Conservation (phyloP, 768 basidiomycete species). For the Psilocybe tampanensis region DNA sequence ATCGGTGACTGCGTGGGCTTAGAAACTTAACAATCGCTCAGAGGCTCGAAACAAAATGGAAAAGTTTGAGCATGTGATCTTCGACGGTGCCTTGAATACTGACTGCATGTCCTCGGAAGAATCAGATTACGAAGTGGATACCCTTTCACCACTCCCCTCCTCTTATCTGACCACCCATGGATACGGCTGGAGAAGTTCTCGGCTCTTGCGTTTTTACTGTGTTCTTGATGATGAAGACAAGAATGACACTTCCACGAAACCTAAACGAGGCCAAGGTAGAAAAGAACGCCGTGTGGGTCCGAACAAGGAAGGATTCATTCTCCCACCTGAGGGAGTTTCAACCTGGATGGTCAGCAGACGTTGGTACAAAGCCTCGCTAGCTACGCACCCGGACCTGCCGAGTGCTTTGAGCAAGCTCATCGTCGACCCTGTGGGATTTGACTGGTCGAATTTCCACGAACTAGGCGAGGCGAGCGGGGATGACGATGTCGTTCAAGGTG, state of each 20-base stretch:
- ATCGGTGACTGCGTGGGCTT: conserved; percentile 16
- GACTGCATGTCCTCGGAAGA: conserved; percentile 87
- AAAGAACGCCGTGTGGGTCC: conserved; percentile 56
- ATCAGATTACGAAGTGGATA: conserved; percentile 54
- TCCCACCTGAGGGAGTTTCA: conserved; percentile 67
- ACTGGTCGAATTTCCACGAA: conserved; percentile 48
- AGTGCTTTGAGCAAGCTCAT: conserved; percentile 45
- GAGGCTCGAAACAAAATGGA: conserved; percentile 56
- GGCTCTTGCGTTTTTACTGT: conserved; percentile 61
- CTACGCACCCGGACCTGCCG: conserved; percentile 49
- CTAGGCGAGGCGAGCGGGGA: conserved; percentile 64
- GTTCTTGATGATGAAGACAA: conserved; percentile 61
- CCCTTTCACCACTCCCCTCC: conserved; percentile 25
- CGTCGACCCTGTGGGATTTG: conserved; percentile 47
- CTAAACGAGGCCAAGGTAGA: conserved; percentile 61
- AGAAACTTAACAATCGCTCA: conserved; percentile 74
- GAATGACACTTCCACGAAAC: conserved; percentile 44
- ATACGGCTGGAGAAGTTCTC: conserved; percentile 67
- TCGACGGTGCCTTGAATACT: conserved; percentile 69
- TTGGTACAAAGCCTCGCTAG: conserved; percentile 52
- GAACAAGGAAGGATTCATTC: conserved; percentile 53
- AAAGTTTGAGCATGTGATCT: conserved; percentile 60
- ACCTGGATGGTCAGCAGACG: conserved; percentile 78
- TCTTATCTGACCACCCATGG: conserved; percentile 57
- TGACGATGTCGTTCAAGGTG: conserved; percentile 25